These are phyloP conservation scores for Sonneratia caseolaris DNA, from an alignment of 345 rosid species.

Conservation along the genomic window DNA sequence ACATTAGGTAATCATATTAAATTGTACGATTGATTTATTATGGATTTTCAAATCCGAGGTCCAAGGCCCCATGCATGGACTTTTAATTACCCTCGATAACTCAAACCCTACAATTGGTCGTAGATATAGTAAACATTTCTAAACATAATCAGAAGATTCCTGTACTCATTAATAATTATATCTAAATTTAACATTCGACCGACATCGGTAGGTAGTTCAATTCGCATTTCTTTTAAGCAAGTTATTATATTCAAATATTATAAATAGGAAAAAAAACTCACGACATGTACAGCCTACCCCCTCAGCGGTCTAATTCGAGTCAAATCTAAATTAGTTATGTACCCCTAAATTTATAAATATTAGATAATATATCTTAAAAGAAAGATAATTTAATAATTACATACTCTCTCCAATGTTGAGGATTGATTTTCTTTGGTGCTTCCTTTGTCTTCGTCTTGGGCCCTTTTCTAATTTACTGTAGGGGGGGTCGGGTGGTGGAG, in stretches of 20 bases:
- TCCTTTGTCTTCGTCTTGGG: not conserved
- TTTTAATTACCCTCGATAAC: not conserved
- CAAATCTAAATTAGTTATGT: no score
- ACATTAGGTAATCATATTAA: not conserved
- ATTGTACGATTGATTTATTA: not conserved
- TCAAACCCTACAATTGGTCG: not conserved
- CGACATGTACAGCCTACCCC: no score
- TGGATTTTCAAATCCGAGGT: conserved; percentile 1
- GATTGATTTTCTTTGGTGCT: not conserved
- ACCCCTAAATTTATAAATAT: no score
- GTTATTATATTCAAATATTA: no score
- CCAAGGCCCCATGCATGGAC: conserved; percentile 10
- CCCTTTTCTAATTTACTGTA: no score
- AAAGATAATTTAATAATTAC: no score
- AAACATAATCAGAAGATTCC: not conserved
- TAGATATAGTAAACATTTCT: not conserved
- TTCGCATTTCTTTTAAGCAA: no score
- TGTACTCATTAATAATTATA: not conserved
- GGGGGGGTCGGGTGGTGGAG: no score
- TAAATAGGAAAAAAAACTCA: no score
- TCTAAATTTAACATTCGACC: not conserved
- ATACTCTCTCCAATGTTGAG: not conserved
- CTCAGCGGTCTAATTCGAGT: no score
- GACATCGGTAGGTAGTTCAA: no score
- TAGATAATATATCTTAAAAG: no score